Evolutionary conservation across 1,284 basidiomycete species (phyloP), one percentile per base, ranked within the genome.

Genomic region (Polyporus tsugae): DNA sequence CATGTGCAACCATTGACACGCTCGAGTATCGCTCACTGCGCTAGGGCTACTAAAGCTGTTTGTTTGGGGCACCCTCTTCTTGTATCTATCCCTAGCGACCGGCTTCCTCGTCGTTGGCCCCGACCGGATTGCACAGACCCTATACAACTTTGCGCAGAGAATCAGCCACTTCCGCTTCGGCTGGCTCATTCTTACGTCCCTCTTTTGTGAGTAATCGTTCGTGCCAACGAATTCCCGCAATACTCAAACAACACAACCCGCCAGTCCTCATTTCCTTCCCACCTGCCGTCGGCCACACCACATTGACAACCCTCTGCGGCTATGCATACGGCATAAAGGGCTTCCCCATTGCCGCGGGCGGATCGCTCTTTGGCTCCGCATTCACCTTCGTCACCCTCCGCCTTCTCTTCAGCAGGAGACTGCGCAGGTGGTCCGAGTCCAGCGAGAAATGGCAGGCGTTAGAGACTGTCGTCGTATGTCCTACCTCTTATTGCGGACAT

Each of bases 321-420:
- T 95, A 95, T 78, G 91, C 93, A 0, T 95, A 94, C 74, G 94
- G 94, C 62, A 84, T 93, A 80, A 86, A 86, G 67, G 92, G 92
- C 0, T 91, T 93, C 76, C 84, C 83, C 68, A 85, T 95, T 65
- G 88, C 90, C 6, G 85, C 87, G 0, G 78, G 83, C 6, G 89
- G 85, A 17, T 91, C 92, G 22, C 70, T 94, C 29, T 66, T 89
- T 3, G 94, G 92, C n/a, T 88, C 92, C 7, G 85, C 85, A 1
- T 69, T 90, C n/a, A 85, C 84, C 1, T 95, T 95, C 76, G 68
- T 88, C 53, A 75, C 84, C 52, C 81, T 94, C 67, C 86, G 91
- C n/a, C 78, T 84, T 67, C 77, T 90, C 63, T 92, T 93, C 78
- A 83, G 83, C 66, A 75, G 80, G 58, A 81, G 85, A 59, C 78